A percentile compares a stretch with the other conserved stretches of the same genome.
phyloP scores from a whole-genome alignment of 75 land plant genomes.

The Sequoia sempervirens region DNA sequence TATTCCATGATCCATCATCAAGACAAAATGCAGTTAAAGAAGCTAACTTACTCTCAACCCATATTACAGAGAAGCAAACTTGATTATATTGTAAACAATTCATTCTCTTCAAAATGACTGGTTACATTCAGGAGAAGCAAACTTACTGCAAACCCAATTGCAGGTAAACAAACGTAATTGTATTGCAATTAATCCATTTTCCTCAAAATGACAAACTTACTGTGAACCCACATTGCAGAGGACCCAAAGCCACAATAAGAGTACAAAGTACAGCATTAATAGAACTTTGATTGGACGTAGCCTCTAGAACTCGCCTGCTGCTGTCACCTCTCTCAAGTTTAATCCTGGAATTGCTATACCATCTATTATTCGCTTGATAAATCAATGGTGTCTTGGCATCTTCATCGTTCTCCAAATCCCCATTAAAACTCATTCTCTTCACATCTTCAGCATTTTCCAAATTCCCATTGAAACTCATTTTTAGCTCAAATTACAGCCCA shows the following conservation, averaged over 20 bases:
- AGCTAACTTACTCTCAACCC: too few species aligned
- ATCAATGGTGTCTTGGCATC: background rate
- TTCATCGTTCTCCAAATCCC: background rate
- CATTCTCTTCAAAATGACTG: too few species aligned
- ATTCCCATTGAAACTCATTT: background rate
- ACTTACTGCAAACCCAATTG: constrained; percentile 38
- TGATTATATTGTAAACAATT: too few species aligned
- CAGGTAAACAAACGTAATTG: background rate
- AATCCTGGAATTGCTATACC: background rate
- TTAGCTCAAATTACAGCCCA: background rate
- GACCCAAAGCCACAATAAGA: constrained; percentile 35
- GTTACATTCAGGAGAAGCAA: background rate
- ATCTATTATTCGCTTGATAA: background rate
- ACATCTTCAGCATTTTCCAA: background rate
- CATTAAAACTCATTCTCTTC: constrained; percentile 1
- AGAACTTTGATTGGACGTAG: constrained; percentile 2
- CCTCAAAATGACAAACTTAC: constrained; percentile 19
- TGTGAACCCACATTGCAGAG: constrained; percentile 36
- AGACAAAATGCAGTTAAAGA: too few species aligned
- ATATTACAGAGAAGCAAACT: too few species aligned
- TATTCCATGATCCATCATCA: too few species aligned
- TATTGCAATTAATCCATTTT: too few species aligned
- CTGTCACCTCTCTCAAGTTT: too few species aligned
- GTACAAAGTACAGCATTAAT: constrained; percentile 25
- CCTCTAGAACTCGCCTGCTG: background rate